Conservation (phyloP, 1,139 yeast genomes). For the Pichia cactophila region DNA sequence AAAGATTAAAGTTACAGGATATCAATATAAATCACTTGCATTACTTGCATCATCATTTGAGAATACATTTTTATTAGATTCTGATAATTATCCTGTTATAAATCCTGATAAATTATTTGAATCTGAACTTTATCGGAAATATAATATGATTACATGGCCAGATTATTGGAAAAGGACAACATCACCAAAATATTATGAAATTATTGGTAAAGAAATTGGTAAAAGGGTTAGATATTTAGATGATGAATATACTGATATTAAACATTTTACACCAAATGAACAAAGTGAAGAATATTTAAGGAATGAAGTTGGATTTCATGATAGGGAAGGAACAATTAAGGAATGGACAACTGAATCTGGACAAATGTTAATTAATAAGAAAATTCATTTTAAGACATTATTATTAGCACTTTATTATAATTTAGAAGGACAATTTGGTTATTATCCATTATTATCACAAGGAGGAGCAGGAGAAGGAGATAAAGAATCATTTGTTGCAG, state of each 20-base stretch:
- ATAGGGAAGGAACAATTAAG: slow-evolving; percentile 48
- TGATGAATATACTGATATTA: slow-evolving; percentile 17
- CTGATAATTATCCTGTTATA: slow-evolving; percentile 56
- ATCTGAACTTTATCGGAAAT: slow-evolving; percentile 29
- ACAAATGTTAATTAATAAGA: slow-evolving; percentile 46
- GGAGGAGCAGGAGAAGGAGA: slow-evolving; percentile 68
- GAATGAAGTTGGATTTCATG: slow-evolving; percentile 34
- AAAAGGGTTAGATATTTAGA: slow-evolving; percentile 24
- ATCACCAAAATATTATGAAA: slow-evolving; percentile 49
- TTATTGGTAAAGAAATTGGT: slow-evolving; percentile 38
- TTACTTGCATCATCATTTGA: slow-evolving; percentile 53
- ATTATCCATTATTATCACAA: slow-evolving; percentile 53
- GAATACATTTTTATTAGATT: slow-evolving; percentile 53
- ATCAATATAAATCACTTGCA: slow-evolving; percentile 58
- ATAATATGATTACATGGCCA: slow-evolving; percentile 54
- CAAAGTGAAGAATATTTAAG: slow-evolving; percentile 27
- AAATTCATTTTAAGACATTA: slow-evolving; percentile 42
- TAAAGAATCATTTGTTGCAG: slow-evolving; percentile 57
- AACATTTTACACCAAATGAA: slow-evolving; percentile 21
- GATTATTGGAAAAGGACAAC: slow-evolving; percentile 63
- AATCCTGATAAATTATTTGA: slow-evolving; percentile 47
- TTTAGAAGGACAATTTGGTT: slow-evolving; percentile 48
- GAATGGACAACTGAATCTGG: slow-evolving; percentile 60
- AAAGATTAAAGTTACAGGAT: slow-evolving; percentile 37
- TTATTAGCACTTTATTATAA: slow-evolving; percentile 50